Conservation (phyloP, 2,329 filamentous ascomycete genomes). For the Sporothrix humicola region DNA sequence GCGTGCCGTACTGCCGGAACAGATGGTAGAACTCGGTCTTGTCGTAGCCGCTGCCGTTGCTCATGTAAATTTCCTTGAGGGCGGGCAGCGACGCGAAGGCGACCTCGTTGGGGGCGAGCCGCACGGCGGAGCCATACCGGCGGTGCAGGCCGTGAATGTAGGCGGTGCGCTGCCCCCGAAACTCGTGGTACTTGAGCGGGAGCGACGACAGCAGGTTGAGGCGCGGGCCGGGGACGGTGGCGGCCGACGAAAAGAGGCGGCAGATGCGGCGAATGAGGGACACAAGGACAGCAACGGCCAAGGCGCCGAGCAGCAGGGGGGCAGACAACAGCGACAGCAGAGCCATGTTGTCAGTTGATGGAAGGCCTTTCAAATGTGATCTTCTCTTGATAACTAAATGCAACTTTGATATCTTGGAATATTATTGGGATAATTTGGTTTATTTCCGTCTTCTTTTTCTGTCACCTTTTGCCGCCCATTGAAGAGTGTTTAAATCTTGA, state of each 20-base stretch:
- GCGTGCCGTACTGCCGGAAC: slow-evolving; percentile 61
- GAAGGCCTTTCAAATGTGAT: no score
- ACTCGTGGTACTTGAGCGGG: slow-evolving; percentile 61
- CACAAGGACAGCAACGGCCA: slow-evolving; percentile 28
- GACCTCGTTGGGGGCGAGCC: slow-evolving; percentile 63
- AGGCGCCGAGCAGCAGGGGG: slow-evolving; percentile 18
- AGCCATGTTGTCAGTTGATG: no score
- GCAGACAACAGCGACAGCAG: background rate
- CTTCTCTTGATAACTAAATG: no score
- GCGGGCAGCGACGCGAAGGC: slow-evolving; percentile 62
- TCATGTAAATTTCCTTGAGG: slow-evolving; percentile 67
- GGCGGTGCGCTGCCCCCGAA: slow-evolving; percentile 56
- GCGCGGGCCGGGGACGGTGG: slow-evolving; percentile 55
- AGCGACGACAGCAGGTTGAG: slow-evolving; percentile 57
- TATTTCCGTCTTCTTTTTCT: background rate
- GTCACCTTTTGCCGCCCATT: no score
- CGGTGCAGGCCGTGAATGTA: slow-evolving; percentile 63
- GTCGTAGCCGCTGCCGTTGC: slow-evolving; percentile 66
- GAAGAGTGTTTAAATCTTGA: slow-evolving; percentile 9
- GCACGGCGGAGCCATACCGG: slow-evolving; percentile 61
- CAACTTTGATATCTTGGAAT: background rate
- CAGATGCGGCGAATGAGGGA: slow-evolving; percentile 18
- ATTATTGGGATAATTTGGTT: background rate
- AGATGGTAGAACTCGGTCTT: slow-evolving; percentile 69
- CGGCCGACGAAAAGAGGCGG: slow-evolving; percentile 46